Conservation (phyloP, 768 basidiomycete species). For the Jaapia argillacea region DNA sequence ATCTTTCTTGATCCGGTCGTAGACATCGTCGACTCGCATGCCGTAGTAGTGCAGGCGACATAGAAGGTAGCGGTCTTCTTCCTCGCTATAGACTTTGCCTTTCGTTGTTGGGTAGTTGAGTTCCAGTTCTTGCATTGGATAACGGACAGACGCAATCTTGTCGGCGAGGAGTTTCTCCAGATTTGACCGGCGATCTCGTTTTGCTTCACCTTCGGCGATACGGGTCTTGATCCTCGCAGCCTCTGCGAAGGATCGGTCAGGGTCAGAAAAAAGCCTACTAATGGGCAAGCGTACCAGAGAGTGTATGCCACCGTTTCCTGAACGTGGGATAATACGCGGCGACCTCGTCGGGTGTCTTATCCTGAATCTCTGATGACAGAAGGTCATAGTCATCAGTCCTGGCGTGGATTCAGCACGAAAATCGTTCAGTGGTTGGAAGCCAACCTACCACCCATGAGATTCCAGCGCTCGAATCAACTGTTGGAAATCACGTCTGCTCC, state of each 20-base stretch:
- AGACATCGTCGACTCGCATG: constrained; percentile 80
- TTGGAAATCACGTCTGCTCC: constrained; percentile 92
- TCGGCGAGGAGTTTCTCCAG: constrained; percentile 67
- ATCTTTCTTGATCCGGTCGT: constrained; percentile 92
- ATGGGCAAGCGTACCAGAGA: constrained; percentile 45
- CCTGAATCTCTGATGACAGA: constrained; percentile 76
- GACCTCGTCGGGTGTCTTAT: constrained; percentile 75
- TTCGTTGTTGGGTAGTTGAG: constrained; percentile 93
- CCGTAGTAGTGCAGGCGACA: constrained; percentile 87
- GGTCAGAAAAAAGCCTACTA: neutral
- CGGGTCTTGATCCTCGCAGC: constrained; percentile 74
- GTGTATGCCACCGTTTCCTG: constrained; percentile 81
- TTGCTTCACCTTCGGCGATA: constrained; percentile 82
- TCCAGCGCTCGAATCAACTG: constrained; percentile 78
- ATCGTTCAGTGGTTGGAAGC: neutral
- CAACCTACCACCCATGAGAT: constrained; percentile 64
- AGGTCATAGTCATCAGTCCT: constrained; percentile 59
- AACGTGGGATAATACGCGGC: constrained; percentile 74
- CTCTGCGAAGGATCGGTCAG: constrained; percentile 30
- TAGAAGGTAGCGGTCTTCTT: constrained; percentile 93
- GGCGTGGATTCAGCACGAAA: neutral
- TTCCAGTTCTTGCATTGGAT: constrained; percentile 96
- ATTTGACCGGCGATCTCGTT: constrained; percentile 79
- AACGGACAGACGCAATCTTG: constrained; percentile 76
- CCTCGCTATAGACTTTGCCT: constrained; percentile 93